Evolutionary conservation across 139 green algal genomes (phyloP).

Genomic region (Penium margaritaceum): DNA sequence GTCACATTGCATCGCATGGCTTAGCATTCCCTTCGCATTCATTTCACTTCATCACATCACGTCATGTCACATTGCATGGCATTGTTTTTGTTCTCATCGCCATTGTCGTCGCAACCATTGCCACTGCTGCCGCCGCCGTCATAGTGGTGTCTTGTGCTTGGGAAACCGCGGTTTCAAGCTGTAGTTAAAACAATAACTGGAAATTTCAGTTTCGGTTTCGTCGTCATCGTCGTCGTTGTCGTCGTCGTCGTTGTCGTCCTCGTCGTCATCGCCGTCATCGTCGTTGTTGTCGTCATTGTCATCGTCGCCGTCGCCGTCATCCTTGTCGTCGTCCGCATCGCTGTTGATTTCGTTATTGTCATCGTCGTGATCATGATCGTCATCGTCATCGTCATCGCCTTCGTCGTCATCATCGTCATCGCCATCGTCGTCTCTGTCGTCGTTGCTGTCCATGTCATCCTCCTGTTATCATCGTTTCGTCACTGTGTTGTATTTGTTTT

Average conservation of each 20-base stretch:
- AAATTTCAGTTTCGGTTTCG: not conserved
- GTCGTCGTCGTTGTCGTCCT: not conserved
- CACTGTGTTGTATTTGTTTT: too few species aligned
- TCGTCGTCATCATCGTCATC: not conserved
- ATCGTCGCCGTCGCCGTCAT: not conserved
- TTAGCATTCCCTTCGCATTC: too few species aligned
- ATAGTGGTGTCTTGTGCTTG: too few species aligned
- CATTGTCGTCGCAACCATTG: constrained; percentile 32
- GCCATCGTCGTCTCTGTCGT: not conserved
- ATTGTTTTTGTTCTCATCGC: constrained; percentile 3
- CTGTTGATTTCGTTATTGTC: not conserved
- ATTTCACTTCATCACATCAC: too few species aligned
- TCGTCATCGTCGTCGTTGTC: not conserved
- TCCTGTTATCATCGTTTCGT: too few species aligned
- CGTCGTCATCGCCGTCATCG: not conserved
- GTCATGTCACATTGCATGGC: not conserved
- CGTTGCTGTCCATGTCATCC: too few species aligned
- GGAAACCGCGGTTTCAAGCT: too few species aligned
- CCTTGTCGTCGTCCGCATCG: not conserved
- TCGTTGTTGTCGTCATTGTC: not conserved
- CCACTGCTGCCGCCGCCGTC: not conserved
- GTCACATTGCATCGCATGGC: too few species aligned
- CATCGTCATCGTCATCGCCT: not conserved
- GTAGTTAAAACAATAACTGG: too few species aligned
- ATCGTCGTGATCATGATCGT: not conserved